phyloP scores from a whole-genome alignment of 148 eudicot genomes.

The Nepenthes mirabilis region DNA sequence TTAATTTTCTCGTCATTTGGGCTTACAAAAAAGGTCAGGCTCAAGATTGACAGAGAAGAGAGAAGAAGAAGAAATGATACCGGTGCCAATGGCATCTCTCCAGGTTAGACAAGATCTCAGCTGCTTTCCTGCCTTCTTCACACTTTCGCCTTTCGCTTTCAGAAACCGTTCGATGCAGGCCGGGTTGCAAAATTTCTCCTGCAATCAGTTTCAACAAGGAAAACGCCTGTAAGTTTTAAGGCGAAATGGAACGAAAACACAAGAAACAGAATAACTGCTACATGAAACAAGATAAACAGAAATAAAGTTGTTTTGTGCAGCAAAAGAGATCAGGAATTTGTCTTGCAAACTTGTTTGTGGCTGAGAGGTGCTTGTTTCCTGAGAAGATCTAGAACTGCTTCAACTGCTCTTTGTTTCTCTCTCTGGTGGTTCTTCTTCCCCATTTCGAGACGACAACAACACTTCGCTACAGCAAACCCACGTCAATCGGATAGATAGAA shows the following conservation, averaged over 20 bases:
- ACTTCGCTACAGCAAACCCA: too few relatives aligned
- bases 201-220: background rate
- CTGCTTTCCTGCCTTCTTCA: slow-evolving; percentile 78
- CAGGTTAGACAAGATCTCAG: slow-evolving; percentile 73
- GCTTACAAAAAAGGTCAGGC: too few relatives aligned
- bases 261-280: background rate
- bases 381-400: slow-evolving; percentile 59
- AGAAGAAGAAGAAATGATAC: slow-evolving; percentile 19
- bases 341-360: slow-evolving; percentile 56
- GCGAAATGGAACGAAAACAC: background rate
- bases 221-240: background rate
- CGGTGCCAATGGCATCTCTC: slow-evolving; percentile 62
- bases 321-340: too few relatives aligned
- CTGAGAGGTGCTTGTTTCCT: slow-evolving; percentile 69
- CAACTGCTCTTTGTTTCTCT: slow-evolving; percentile 31
- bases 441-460: slow-evolving; percentile 19
- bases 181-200: slow-evolving; percentile 88
- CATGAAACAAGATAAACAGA: background rate
- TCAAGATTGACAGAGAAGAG: background rate
- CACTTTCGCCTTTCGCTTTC: slow-evolving; percentile 70
- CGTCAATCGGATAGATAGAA: too few relatives aligned
- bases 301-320: too few relatives aligned
- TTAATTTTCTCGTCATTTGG: too few relatives aligned
- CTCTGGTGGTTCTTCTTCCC: slow-evolving; percentile 45
- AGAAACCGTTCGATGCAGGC: slow-evolving; percentile 82